Percentiles rank a stretch among this genome's conserved stretches.
These are phyloP conservation scores for Raphanus raphanistrum DNA, from an alignment of 345 rosid species.

Conservation along the genomic window DNA sequence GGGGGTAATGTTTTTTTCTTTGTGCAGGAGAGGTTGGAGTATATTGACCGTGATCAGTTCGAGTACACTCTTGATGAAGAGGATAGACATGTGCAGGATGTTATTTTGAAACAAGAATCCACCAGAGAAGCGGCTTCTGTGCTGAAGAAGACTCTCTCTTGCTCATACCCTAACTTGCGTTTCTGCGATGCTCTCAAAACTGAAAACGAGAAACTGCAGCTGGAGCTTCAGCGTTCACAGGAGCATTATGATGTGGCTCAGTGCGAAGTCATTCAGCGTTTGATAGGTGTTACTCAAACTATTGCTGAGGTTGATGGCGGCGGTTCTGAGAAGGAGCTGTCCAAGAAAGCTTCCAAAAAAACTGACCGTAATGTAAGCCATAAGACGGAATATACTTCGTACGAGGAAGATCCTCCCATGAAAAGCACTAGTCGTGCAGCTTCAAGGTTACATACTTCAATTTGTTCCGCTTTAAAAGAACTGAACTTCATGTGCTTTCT, in stretches of 20 bases:
- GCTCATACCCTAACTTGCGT: constrained; percentile 79
- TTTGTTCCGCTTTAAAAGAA: too few species aligned
- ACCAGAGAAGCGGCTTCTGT: constrained; percentile 60
- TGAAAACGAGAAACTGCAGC: constrained; percentile 77
- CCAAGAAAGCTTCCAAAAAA: constrained; percentile 55
- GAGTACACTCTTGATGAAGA: constrained; percentile 94
- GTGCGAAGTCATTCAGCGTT: constrained; percentile 86
- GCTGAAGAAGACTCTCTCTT: constrained; percentile 82
- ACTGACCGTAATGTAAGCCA: constrained; percentile 44
- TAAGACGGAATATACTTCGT: constrained; percentile 46
- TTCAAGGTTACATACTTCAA: constrained; percentile 58
- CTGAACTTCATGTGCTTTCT: background rate
- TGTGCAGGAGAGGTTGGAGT: constrained; percentile 75
- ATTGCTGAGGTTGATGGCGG: constrained; percentile 44
- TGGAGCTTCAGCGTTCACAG: constrained; percentile 84
- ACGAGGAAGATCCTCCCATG: constrained; percentile 46
- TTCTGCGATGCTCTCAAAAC: constrained; percentile 78
- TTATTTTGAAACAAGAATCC: constrained; percentile 74
- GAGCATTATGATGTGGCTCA: constrained; percentile 76
- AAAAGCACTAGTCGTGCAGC: constrained; percentile 51
- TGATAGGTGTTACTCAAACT: constrained; percentile 78
- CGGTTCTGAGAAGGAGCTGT: constrained; percentile 44
- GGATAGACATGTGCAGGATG: constrained; percentile 82
- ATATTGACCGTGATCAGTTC: constrained; percentile 83
- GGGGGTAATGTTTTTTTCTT: background rate